Base-by-base conservation (phyloP, 2,329 filamentous ascomycete species). In the Colletotrichum tabaci region DNA sequence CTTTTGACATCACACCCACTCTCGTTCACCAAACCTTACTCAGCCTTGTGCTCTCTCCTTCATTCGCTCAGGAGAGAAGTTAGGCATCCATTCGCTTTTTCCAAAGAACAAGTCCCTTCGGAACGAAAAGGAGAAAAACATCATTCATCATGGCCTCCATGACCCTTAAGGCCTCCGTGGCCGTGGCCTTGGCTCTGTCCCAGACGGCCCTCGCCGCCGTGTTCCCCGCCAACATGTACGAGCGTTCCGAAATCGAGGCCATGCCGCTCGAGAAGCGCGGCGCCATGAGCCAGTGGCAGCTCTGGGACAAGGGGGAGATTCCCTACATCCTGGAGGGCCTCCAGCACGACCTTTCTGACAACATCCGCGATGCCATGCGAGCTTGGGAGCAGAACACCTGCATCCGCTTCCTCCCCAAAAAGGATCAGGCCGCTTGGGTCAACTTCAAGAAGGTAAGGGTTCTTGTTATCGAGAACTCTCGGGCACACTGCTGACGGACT, bases 231-330 rank as follows among this genome's bases (percentile, higher is more conserved):
- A 38, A 57, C 35, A 46, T 44, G n/a, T 47, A 50, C 21, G 52
- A 44, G 42, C 50, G 44, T 23, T 57, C 66, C 52, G 66, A 68
- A 18, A 23, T 50, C n/a, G 52, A 65, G n/a, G 42, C 42, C 52
- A 65, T 68, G 35, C 18, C 66, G 1, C 15, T 68, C 13, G 60
- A 65, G 18, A 57, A 65, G 42, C 66, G 66, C 7, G 66, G 52
- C 18, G 16, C 66, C 9, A 65, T 68, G 60, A 15, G 23, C 6
- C 2, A 42, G 13, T 44, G 8, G 1, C 13, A 12, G 7, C 40
- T 68, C 10, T 68, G 61, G 66, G 44, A 64, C 10, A 9, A 3
- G 4, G 61, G 26, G 8, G 52, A 5, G 7, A 42, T 68, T 2
- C 66, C 66, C 3, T 68, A 68, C 52, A 58, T 58, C 7, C 13